Base-by-base conservation (phyloP, 306 rosid genomes). In the Albizia julibrissin region DNA sequence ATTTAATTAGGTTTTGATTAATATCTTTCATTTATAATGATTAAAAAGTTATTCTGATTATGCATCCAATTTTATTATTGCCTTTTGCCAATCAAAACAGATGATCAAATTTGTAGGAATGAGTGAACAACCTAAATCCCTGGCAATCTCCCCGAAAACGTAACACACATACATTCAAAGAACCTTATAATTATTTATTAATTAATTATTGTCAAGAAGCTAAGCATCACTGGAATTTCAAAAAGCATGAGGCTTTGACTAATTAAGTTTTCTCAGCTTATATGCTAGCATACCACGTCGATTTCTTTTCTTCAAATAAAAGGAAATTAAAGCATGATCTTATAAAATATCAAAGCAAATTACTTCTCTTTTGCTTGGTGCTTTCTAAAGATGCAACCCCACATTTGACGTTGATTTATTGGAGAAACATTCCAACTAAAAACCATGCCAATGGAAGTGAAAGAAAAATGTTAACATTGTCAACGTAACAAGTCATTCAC, bases 171-270 rank as follows among this genome's bases (percentile, higher is more conserved):
- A 50, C 22, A 50, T 10, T n/a, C n/a, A n/a, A n/a, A 10, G 3
- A 43, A 0, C 10, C 47, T 43, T 43, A 43, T n/a, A n/a, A n/a
- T 50, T 16, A 6, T 50, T 19, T 50, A 50, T 50, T 19, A 5
- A 50, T 16, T 33, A 2, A 12, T 37, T 37, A 37, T 44, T 1
- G 22, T 40, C 10, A 8, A 44, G 52, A 77, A 72, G 58, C 58
- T 42, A 77, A 72, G 58, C 58, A 42, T 44, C 65, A 29, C 56
- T 79, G 7, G 46, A 56, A 22, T 74, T 74, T 79, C 68, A 74
- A 66, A 54, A 21, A 24, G 39, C 72, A 10, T 79, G 34, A 67
- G 81, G 19, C 58, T 8, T 79, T 33, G 77, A 74, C 72, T 19
- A 22, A 10, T 58, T 3, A 78, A 46, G 58, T 39, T 49, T 22